A percentile compares a stretch with the other conserved stretches of the same genome.
phyloP scores from a whole-genome alignment of 2,329 filamentous ascomycete genomes.

The Ilyonectria robusta region DNA sequence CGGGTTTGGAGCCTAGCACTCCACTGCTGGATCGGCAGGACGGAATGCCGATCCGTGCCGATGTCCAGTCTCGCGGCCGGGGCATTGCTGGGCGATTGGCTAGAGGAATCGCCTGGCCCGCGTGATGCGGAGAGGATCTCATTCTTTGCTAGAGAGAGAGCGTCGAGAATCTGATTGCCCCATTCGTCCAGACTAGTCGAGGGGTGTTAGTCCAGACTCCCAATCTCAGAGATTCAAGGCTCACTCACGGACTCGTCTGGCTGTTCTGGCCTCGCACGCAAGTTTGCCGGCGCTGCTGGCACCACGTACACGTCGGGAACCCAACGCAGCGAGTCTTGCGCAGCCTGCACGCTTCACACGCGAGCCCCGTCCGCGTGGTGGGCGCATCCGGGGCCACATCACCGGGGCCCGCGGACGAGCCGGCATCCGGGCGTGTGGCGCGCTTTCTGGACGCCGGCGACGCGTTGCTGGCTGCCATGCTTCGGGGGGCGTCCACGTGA shows the following conservation, averaged over 20 bases:
- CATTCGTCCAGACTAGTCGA: background rate
- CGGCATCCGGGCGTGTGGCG: background rate
- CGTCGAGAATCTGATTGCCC: conserved; percentile 4
- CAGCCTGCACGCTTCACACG: background rate
- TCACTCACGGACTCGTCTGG: conserved; percentile 6
- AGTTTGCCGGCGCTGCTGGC: background rate
- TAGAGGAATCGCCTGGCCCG: background rate
- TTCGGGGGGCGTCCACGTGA: background rate
- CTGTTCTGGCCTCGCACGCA: conserved; percentile 1
- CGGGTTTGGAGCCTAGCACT: background rate
- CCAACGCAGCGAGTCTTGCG: conserved; percentile 9
- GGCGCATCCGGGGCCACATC: background rate
- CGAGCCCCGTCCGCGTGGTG: background rate
- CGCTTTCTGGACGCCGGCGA: background rate
- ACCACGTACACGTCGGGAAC: conserved; percentile 6
- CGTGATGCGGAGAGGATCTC: background rate
- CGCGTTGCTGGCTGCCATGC: background rate
- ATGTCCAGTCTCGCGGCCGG: background rate
- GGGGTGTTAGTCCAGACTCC: background rate
- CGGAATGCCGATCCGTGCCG: background rate
- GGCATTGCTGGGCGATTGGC: background rate
- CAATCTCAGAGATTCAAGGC: background rate
- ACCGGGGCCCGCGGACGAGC: background rate
- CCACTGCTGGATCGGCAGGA: background rate
- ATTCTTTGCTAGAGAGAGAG: conserved; percentile 1